These are phyloP conservation scores for Leccinellum rugosiceps DNA, from an alignment of 768 basidiomycete genomes.

Conservation along the genomic window DNA sequence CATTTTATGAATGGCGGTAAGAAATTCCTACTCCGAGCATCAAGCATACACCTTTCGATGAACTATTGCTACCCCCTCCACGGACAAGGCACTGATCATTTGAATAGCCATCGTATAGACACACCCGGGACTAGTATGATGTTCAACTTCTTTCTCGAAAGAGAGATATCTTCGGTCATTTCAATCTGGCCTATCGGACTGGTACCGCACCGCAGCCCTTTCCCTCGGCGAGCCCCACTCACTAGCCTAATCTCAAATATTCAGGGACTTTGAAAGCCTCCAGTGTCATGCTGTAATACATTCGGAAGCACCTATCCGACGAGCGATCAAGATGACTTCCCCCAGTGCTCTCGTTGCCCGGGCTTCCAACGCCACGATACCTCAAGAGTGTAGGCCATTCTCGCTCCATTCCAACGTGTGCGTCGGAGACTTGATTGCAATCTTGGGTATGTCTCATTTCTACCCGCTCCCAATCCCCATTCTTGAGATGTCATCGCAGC, in stretches of 20 bases:
- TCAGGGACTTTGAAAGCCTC: background rate
- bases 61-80: no score
- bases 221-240: background rate
- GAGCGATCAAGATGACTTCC: constrained; percentile 6
- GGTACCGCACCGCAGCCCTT: background rate
- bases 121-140: no score
- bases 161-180: background rate
- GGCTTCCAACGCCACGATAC: background rate
- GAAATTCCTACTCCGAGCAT: no score
- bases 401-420: constrained; percentile 14
- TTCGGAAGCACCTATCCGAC: background rate
- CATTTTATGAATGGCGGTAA: no score
- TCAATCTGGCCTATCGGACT: background rate
- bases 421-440: constrained; percentile 21
- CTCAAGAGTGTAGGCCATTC: constrained; percentile 15
- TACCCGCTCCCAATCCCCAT: background rate
- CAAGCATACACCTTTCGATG: no score
- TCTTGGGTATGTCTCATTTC: constrained; percentile 18
- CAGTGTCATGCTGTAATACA: background rate
- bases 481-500: constrained; percentile 2
- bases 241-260: background rate
- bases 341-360: background rate
- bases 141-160: background rate
- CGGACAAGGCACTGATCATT: no score
- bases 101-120: no score